Evolutionary conservation across 441 rosid species (phyloP).

Genomic region (Daphne laureola): DNA sequence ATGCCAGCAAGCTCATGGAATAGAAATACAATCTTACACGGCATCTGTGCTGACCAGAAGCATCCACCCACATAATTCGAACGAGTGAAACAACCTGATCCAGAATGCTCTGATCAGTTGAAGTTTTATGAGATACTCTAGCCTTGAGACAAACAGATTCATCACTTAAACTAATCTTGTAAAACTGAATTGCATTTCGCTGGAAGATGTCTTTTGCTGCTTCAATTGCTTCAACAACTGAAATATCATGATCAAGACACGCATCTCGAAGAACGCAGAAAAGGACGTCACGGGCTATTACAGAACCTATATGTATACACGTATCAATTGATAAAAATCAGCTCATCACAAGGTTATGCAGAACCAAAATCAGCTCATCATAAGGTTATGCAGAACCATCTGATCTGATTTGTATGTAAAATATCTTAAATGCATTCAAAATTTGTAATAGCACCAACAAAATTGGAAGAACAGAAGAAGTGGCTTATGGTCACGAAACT

Average conservation of each 20-base stretch:
- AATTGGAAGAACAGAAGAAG: too few relatives aligned
- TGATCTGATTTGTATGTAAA: too few relatives aligned
- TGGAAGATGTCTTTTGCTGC: slow-evolving; percentile 71
- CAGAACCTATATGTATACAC: slow-evolving; percentile 54
- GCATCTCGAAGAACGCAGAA: slow-evolving; percentile 69
- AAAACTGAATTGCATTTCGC: slow-evolving; percentile 49
- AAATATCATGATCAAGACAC: slow-evolving; percentile 62
- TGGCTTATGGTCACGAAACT: too few relatives aligned
- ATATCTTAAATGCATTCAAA: too few relatives aligned
- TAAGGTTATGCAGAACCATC: too few relatives aligned
- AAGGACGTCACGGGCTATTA: slow-evolving; percentile 67
- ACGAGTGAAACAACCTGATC: slow-evolving; percentile 38
- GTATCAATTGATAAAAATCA: too few relatives aligned
- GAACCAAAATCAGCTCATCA: too few relatives aligned
- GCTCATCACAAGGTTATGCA: too few relatives aligned
- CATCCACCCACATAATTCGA: slow-evolving; percentile 81
- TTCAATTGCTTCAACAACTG: slow-evolving; percentile 73
- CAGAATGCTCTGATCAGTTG: slow-evolving; percentile 20
- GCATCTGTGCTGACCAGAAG: slow-evolving; percentile 94
- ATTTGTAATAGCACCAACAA: too few relatives aligned
- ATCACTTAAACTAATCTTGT: slow-evolving; percentile 38
- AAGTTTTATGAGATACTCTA: slow-evolving; percentile 19
- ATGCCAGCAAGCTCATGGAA: too few relatives aligned
- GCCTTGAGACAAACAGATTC: slow-evolving; percentile 21
- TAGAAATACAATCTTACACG: slow-evolving; percentile 47